Conservation (phyloP, 257 asterid species). For the Solanum megistacrolobum region DNA sequence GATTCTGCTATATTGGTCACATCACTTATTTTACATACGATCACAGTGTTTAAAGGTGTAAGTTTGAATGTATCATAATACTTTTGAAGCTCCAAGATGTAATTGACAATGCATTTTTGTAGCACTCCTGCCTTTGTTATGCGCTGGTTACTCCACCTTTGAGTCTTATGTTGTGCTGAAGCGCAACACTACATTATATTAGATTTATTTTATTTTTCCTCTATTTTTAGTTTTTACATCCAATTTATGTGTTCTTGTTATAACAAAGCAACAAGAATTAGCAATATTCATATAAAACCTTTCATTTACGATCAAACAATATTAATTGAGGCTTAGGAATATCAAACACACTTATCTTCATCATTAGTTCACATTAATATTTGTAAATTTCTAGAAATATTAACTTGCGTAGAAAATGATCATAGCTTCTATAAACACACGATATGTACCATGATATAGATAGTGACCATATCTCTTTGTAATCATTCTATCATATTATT, state of each 20-base stretch:
- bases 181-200: background rate
- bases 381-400: too few relatives aligned
- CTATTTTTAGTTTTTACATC: accelerated
- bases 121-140: background rate
- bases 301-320: too few relatives aligned
- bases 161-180: background rate
- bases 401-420: background rate
- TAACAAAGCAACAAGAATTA: background rate
- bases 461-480: background rate
- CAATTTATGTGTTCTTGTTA: background rate
- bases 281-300: background rate
- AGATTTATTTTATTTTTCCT: too few relatives aligned
- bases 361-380: background rate
- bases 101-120: too few relatives aligned
- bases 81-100: too few relatives aligned
- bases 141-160: background rate
- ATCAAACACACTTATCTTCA: too few relatives aligned
- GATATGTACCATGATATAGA: background rate
- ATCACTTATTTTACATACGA: too few relatives aligned
- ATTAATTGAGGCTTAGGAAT: background rate
- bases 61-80: too few relatives aligned
- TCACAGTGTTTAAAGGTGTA: too few relatives aligned
- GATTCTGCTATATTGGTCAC: too few relatives aligned
- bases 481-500: too few relatives aligned
- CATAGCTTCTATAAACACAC: background rate